phyloP scores from a whole-genome alignment of 73 alveolate genomes.

The Paramecium caudatum region DNA sequence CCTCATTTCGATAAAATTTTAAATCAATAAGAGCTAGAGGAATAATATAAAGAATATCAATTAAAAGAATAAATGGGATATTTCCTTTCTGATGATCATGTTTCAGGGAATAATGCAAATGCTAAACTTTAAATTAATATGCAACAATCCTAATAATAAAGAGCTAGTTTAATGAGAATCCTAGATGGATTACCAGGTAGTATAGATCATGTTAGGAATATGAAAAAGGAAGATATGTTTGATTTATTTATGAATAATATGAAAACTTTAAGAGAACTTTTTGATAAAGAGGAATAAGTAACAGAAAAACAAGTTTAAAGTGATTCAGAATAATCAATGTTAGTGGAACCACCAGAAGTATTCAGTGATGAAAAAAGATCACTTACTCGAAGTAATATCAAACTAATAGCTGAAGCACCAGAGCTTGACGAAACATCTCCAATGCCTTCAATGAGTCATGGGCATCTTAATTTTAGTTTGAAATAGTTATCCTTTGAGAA shows the following conservation, averaged over 20 bases:
- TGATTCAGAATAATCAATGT: conserved; percentile 52
- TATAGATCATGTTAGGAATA: conserved; percentile 38
- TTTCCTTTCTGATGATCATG: background rate
- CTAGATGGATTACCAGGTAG: conserved; percentile 65
- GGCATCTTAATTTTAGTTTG: background rate
- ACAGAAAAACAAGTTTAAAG: conserved; percentile 42
- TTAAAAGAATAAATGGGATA: conserved; percentile 59
- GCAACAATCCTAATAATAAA: background rate
- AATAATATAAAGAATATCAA: conserved; percentile 3
- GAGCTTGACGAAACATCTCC: conserved; percentile 43
- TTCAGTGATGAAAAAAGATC: conserved; percentile 25
- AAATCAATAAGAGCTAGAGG: conserved; percentile 19
- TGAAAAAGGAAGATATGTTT: conserved; percentile 57
- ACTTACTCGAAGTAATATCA: background rate
- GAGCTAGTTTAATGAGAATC: conserved; percentile 54
- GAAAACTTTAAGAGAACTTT: conserved; percentile 5
- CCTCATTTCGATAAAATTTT: conserved; percentile 31
- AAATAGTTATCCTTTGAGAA: conserved; percentile 28
- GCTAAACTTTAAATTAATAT: background rate
- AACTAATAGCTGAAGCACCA: background rate
- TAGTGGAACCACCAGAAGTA: conserved; percentile 33
- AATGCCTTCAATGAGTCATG: background rate
- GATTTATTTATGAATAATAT: conserved; percentile 38
- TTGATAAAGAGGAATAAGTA: conserved; percentile 41
- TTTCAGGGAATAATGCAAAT: background rate